These are phyloP conservation scores for Phytopythium delawarense DNA, from an alignment of 352 stramenopile species.

Conservation along the genomic window DNA sequence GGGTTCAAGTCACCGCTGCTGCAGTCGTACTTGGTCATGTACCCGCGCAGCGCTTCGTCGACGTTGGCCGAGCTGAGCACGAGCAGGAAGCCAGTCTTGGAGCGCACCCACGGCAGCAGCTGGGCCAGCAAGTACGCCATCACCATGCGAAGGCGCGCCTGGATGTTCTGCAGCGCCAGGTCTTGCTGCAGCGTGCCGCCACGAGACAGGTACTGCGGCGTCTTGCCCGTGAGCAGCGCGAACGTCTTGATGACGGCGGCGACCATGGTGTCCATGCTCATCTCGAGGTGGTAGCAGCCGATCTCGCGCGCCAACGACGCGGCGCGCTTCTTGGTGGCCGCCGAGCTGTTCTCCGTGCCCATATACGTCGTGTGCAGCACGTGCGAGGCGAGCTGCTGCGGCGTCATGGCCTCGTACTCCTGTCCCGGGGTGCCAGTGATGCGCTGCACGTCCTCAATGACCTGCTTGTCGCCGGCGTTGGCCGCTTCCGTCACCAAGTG, in stretches of 20 bases:
- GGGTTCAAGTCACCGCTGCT: slow-evolving; percentile 98
- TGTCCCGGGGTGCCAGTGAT: slow-evolving; percentile 60
- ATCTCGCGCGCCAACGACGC: slow-evolving; percentile 88
- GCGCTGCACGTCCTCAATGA: slow-evolving; percentile 84
- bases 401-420: slow-evolving; percentile 54
- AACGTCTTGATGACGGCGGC: slow-evolving; percentile 82
- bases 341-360: slow-evolving; percentile 95
- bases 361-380: slow-evolving; percentile 98
- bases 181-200: slow-evolving; percentile 94
- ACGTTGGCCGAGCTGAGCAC: slow-evolving; percentile 98
- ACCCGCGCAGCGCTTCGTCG: slow-evolving; percentile 96
- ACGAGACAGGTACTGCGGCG: slow-evolving; percentile 82
- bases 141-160: slow-evolving; percentile 97
- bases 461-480: slow-evolving; percentile 69
- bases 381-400: slow-evolving; percentile 89
- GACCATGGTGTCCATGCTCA: slow-evolving; percentile 96
- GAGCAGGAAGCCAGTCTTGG: slow-evolving; percentile 93
- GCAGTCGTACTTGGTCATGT: slow-evolving; percentile 99
- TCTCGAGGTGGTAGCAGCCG: slow-evolving; percentile 93
- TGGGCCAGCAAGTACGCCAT: slow-evolving; percentile 97
- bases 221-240: slow-evolving; percentile 80
- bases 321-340: slow-evolving; percentile 89
- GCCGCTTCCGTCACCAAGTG: slow-evolving; percentile 89
- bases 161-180: slow-evolving; percentile 98
- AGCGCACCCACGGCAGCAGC: slow-evolving; percentile 97